phyloP scores from a whole-genome alignment of 2,329 filamentous ascomycete genomes.

The Ophioceras dolichostomum region DNA sequence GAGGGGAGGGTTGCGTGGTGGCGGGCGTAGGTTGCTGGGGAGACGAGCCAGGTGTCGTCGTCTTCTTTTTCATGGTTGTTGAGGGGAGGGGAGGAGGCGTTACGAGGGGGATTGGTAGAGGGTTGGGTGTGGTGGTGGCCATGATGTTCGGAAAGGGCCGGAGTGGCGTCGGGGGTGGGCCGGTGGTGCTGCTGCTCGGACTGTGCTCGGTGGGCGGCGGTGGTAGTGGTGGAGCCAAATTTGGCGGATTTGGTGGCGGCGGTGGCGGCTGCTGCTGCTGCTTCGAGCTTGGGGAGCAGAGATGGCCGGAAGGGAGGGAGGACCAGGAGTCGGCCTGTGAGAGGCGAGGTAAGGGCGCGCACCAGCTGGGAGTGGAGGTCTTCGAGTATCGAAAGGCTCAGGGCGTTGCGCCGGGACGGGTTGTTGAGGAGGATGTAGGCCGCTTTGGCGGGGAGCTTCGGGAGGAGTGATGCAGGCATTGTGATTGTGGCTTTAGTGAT shows the following conservation, averaged over 20 bases:
- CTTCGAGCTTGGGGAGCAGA: conserved; percentile 8
- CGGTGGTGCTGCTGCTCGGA: conserved; percentile 3
- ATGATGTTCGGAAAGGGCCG: background rate
- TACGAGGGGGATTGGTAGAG: no score
- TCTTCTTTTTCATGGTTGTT: no score
- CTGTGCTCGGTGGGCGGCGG: no score
- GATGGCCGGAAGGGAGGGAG: conserved; percentile 15
- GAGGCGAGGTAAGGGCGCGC: conserved; percentile 11
- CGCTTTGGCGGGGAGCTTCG: conserved; percentile 13
- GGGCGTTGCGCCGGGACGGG: conserved; percentile 12
- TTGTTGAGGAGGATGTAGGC: conserved; percentile 14
- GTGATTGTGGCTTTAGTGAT: no score
- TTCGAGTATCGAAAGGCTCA: conserved; percentile 11
- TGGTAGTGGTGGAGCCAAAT: no score
- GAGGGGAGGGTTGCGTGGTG: conserved; percentile 13
- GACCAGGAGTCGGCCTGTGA: conserved; percentile 9
- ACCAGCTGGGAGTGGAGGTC: conserved; percentile 13
- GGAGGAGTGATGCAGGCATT: no score
- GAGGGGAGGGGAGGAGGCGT: no score
- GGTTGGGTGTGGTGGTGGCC: no score
- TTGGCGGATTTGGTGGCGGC: no score
- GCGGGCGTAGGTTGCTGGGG: conserved; percentile 11
- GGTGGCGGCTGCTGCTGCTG: conserved; percentile 1
- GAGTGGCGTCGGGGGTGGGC: background rate
- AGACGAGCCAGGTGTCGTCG: conserved; percentile 15